A percentile compares a stretch with the other conserved stretches of the same genome.
Evolutionary conservation across 2,329 filamentous ascomycete genomes (phyloP).

Genomic region (Plenodomus lindquistii): DNA sequence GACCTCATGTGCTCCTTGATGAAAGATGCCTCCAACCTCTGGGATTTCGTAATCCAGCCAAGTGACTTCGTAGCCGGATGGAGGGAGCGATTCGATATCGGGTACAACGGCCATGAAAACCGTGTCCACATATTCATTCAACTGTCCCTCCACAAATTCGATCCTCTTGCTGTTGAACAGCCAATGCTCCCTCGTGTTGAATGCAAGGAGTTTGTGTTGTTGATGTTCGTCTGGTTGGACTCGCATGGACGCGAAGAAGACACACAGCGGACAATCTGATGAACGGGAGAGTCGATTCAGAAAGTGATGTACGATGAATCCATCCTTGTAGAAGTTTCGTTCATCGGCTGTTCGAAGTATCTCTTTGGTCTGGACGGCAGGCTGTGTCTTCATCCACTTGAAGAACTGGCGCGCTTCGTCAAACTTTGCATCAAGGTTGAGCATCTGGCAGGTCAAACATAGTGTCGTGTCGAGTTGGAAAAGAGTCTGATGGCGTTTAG

Average conservation of each 20-base stretch:
- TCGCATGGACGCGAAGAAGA: slow-evolving; percentile 7
- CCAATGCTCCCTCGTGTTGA: slow-evolving; percentile 12
- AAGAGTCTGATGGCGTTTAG: no score
- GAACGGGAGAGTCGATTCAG: not conserved
- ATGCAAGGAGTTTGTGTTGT: slow-evolving; percentile 16
- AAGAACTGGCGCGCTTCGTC: slow-evolving; percentile 1
- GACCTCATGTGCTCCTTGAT: not conserved
- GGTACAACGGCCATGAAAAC: slow-evolving; percentile 17
- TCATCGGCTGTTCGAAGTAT: not conserved
- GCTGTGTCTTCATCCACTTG: not conserved
- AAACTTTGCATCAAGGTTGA: slow-evolving; percentile 6
- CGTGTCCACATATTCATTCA: slow-evolving; percentile 1
- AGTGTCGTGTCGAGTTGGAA: not conserved
- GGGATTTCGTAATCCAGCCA: slow-evolving; percentile 15
- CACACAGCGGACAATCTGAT: slow-evolving; percentile 3
- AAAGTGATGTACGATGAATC: slow-evolving; percentile 5
- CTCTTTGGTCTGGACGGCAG: not conserved
- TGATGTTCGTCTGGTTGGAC: slow-evolving; percentile 6
- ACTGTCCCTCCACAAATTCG: not conserved
- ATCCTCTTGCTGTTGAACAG: slow-evolving; percentile 3
- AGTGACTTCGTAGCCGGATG: slow-evolving; percentile 2
- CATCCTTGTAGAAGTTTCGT: slow-evolving; percentile 4
- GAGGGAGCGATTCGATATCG: slow-evolving; percentile 6
- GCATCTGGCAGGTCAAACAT: slow-evolving; percentile 3
- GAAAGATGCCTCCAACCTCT: slow-evolving; percentile 7